These are phyloP conservation scores for Pestalotiopsis sp. DNA, from an alignment of 2,329 filamentous ascomycete species.

Conservation along the genomic window DNA sequence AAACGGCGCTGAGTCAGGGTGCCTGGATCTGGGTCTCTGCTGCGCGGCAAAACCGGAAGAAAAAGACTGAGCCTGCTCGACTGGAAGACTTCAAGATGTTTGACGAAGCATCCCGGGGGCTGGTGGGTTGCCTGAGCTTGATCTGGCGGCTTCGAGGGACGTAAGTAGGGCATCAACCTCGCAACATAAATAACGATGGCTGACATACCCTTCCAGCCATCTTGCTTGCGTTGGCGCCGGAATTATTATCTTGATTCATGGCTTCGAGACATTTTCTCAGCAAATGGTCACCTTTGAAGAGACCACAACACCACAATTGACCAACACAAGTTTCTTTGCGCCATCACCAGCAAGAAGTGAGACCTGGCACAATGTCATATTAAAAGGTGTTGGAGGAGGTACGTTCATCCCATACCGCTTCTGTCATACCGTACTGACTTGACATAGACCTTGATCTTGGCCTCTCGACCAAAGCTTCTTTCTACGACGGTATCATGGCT, in stretches of 20 bases:
- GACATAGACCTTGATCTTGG: constrained; percentile 3
- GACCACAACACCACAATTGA: constrained; percentile 21
- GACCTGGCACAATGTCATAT: constrained; percentile 33
- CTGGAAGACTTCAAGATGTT: too few relatives aligned
- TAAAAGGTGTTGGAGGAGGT: constrained; percentile 5
- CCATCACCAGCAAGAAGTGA: constrained; percentile 34
- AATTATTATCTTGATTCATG: constrained; percentile 36
- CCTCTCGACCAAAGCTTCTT: constrained; percentile 38
- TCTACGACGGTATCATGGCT: constrained; percentile 39
- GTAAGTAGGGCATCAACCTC: constrained; percentile 21
- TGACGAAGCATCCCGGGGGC: too few relatives aligned
- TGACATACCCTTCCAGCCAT: constrained; percentile 26
- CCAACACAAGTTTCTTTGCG: constrained; percentile 20
- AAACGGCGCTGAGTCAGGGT: constrained; percentile 37
- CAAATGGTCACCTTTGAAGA: constrained; percentile 37
- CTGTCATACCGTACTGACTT: neutral
- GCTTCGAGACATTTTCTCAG: constrained; percentile 41
- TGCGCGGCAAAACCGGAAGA: too few relatives aligned
- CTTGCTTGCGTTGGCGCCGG: constrained; percentile 39
- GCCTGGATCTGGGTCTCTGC: constrained; percentile 21
- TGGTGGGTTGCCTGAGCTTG: too few relatives aligned
- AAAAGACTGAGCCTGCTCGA: constrained; percentile 16
- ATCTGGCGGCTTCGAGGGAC: constrained; percentile 22
- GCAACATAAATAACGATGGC: neutral
- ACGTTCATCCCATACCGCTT: neutral